phyloP scores from a whole-genome alignment of 768 basidiomycete genomes.

The Lanmaoa rubissima region DNA sequence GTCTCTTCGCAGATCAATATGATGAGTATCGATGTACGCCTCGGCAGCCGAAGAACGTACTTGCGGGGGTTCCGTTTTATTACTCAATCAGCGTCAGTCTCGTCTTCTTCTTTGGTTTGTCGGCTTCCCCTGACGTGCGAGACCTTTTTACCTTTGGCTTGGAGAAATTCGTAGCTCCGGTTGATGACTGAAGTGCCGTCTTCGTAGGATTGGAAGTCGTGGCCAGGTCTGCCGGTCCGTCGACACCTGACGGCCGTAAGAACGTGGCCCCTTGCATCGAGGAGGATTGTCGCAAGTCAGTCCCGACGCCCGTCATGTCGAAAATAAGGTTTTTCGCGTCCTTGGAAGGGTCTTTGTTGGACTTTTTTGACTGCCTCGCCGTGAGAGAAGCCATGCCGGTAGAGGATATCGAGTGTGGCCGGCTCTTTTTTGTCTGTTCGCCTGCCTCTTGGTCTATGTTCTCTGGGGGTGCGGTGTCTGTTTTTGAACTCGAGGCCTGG shows the following conservation, averaged over 20 bases:
- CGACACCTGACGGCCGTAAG: conserved; percentile 24
- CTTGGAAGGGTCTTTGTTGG: conserved; percentile 28
- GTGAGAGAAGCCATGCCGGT: conserved; percentile 3
- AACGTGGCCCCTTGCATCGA: conserved; percentile 14
- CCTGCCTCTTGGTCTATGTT: conserved; percentile 21
- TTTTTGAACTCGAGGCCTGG: conserved; percentile 18
- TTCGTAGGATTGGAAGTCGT: conserved; percentile 9
- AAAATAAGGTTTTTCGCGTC: conserved; percentile 46
- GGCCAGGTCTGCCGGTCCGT: conserved; percentile 13
- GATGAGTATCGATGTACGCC: conserved; percentile 9
- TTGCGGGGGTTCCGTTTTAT: conserved; percentile 10
- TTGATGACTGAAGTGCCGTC: conserved; percentile 2
- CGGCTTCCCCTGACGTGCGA: conserved; percentile 18
- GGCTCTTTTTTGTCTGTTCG: conserved; percentile 18
- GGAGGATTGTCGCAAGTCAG: conserved; percentile 42
- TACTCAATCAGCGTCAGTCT: conserved; percentile 26
- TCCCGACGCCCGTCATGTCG: conserved; percentile 47
- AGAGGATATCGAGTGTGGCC: conserved; percentile 26
- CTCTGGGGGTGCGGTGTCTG: conserved; percentile 4
- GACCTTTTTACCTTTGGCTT: conserved; percentile 23
- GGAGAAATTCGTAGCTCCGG: conserved; percentile 4
- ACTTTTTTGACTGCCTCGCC: conserved; percentile 18
- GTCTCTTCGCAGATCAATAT: conserved; percentile 17
- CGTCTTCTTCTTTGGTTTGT: conserved; percentile 26
- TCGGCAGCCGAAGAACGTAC: conserved; percentile 23